A percentile compares a stretch with the other conserved stretches of the same genome.
These are phyloP conservation scores for Inga laurina DNA, from an alignment of 306 rosid species.

Conservation along the genomic window DNA sequence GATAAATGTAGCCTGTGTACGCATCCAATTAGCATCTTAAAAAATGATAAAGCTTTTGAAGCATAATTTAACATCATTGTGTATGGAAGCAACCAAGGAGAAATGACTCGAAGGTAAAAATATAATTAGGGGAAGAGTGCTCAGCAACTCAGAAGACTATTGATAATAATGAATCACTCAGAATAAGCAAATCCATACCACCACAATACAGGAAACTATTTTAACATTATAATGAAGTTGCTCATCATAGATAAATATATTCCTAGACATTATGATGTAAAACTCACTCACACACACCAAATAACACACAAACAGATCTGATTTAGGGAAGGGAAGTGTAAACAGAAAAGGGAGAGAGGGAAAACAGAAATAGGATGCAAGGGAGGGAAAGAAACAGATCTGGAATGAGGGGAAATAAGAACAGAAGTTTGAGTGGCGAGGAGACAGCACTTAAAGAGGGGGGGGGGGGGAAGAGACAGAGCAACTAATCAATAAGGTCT, in stretches of 20 bases:
- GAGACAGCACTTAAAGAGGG: too few relatives aligned
- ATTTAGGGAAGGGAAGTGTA: too few relatives aligned
- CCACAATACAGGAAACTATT: background rate
- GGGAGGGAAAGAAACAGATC: too few relatives aligned
- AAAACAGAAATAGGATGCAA: too few relatives aligned
- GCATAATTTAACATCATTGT: background rate
- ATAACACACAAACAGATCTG: too few relatives aligned
- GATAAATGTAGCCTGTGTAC: background rate
- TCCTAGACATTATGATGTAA: background rate
- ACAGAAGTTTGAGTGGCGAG: too few relatives aligned
- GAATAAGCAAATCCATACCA: slow-evolving; percentile 18
- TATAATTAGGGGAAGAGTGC: background rate
- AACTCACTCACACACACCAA: too few relatives aligned
- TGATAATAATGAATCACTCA: background rate
- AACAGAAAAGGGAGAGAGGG: too few relatives aligned
- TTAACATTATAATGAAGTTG: slow-evolving; percentile 11
- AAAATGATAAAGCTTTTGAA: background rate
- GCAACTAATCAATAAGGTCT: too few relatives aligned
- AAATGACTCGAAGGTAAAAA: slow-evolving; percentile 14
- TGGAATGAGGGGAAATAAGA: too few relatives aligned
- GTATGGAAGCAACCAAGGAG: slow-evolving; percentile 5
- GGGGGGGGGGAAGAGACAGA: too few relatives aligned
- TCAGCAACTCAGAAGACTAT: slow-evolving; percentile 21
- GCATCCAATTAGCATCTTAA: background rate
- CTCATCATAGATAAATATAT: slow-evolving; percentile 17